phyloP scores from a whole-genome alignment of 257 asterid species.

The Solanum clarkiae region DNA sequence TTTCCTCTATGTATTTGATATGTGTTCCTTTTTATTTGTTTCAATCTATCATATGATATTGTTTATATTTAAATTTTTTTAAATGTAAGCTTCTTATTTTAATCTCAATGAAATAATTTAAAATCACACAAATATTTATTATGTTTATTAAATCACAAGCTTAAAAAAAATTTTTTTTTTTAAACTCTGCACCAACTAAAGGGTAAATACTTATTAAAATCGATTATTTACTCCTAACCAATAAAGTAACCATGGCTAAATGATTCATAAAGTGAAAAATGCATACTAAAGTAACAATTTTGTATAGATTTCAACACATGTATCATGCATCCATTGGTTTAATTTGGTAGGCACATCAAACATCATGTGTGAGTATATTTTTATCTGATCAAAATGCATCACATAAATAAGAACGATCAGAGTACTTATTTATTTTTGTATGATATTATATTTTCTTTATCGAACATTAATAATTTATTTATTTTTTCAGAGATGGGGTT shows the following conservation, averaged over 20 bases:
- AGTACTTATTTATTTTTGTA: background rate
- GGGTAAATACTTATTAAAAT: background rate
- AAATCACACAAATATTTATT: background rate
- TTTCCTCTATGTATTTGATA: background rate
- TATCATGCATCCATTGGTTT: background rate
- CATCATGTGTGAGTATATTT: too few relatives aligned
- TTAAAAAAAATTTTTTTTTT: background rate
- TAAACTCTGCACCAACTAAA: background rate
- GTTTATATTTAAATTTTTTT: background rate
- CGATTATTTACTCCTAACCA: background rate
- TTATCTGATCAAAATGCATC: background rate
- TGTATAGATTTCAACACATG: background rate
- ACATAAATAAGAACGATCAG: background rate
- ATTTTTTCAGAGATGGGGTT: conserved; percentile 40
- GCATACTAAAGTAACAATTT: too few relatives aligned
- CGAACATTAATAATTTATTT: background rate
- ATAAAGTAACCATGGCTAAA: background rate
- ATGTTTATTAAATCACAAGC: background rate
- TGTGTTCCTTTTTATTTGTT: background rate
- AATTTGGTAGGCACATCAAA: background rate
- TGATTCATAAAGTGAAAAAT: background rate
- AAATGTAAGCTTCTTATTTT: background rate
- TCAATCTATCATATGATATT: background rate
- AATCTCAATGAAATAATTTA: background rate
- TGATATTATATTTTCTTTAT: too few relatives aligned